phyloP scores from a whole-genome alignment of 768 basidiomycete species.

The Punctularia strigosozonata region DNA sequence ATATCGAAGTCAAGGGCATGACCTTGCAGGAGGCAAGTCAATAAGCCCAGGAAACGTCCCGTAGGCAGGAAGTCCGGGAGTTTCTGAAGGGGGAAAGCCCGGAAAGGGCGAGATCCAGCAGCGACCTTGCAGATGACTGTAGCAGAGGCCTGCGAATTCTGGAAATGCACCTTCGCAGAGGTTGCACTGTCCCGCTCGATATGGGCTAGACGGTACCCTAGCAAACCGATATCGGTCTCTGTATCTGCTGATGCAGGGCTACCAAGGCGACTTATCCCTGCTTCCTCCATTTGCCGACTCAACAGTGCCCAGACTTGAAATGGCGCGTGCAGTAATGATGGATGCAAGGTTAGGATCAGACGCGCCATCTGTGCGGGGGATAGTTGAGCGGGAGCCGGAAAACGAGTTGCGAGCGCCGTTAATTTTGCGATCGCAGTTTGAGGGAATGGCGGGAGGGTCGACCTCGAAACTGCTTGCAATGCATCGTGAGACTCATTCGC shows the following conservation, averaged over 20 bases:
- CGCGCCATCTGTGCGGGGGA: conserved; percentile 39
- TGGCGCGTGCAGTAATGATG: conserved; percentile 39
- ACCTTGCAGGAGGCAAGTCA: conserved; percentile 48
- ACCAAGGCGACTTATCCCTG: conserved; percentile 40
- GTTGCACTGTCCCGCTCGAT: too few species aligned
- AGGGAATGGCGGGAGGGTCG: conserved; percentile 47
- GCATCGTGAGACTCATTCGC: conserved; percentile 46
- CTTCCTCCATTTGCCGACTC: conserved; percentile 40
- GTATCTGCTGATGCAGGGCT: conserved; percentile 29
- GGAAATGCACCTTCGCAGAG: conserved; percentile 33
- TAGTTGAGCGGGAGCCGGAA: conserved; percentile 33
- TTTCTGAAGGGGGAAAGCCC: conserved; percentile 31
- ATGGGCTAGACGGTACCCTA: conserved; percentile 37
- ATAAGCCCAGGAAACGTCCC: conserved; percentile 39
- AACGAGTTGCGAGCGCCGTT: conserved; percentile 27
- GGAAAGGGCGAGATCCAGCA: conserved; percentile 34
- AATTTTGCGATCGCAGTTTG: conserved; percentile 51
- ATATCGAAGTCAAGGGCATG: conserved; percentile 60
- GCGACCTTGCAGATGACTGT: conserved; percentile 28
- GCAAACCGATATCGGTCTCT: conserved; percentile 29
- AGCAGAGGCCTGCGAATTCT: conserved; percentile 15
- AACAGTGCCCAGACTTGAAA: conserved; percentile 56
- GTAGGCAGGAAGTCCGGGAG: conserved; percentile 33
- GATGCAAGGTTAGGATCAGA: conserved; percentile 47
- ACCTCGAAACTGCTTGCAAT: conserved; percentile 40